These are phyloP conservation scores for Kockovaella imperatae DNA, from an alignment of 768 basidiomycete genomes.

Conservation along the genomic window DNA sequence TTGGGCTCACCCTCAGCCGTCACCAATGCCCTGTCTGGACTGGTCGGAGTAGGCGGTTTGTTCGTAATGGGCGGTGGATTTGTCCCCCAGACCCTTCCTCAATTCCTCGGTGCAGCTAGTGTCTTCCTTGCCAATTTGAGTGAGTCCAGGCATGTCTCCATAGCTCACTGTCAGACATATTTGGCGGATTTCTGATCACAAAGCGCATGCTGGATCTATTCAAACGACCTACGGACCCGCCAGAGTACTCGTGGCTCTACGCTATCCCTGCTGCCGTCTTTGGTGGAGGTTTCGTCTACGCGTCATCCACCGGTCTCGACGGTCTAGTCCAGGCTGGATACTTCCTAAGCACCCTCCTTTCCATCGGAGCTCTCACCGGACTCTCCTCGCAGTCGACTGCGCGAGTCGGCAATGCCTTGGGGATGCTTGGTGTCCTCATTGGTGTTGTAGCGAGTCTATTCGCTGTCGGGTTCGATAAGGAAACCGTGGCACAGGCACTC, in stretches of 20 bases:
- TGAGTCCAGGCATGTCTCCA: constrained; percentile 1
- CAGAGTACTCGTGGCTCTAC: constrained; percentile 80
- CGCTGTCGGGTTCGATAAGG: constrained; percentile 73
- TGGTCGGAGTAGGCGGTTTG: constrained; percentile 76
- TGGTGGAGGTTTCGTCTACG: constrained; percentile 70
- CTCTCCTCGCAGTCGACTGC: constrained; percentile 64
- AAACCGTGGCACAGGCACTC: constrained; percentile 68
- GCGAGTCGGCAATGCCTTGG: constrained; percentile 79
- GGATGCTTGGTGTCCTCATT: constrained; percentile 72
- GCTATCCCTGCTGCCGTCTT: constrained; percentile 71
- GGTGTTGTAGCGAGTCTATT: constrained; percentile 72
- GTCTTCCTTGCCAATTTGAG: constrained; percentile 79
- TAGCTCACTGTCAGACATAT: constrained; percentile 50
- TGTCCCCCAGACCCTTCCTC: constrained; percentile 70
- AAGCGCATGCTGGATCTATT: constrained; percentile 93
- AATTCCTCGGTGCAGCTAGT: constrained; percentile 67
- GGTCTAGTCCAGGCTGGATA: constrained; percentile 85
- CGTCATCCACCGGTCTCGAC: constrained; percentile 73
- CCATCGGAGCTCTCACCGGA: constrained; percentile 79
- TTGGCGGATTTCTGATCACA: constrained; percentile 80
- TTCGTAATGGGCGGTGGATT: constrained; percentile 88
- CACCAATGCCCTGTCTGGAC: constrained; percentile 79
- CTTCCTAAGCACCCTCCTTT: constrained; percentile 72
- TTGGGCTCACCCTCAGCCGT: constrained; percentile 48
- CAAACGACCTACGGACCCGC: constrained; percentile 75